Evolutionary conservation across 2,329 filamentous ascomycete species (phyloP), one percentile per base, ranked within the genome.

Genomic region (Pyrenochaeta sp.): DNA sequence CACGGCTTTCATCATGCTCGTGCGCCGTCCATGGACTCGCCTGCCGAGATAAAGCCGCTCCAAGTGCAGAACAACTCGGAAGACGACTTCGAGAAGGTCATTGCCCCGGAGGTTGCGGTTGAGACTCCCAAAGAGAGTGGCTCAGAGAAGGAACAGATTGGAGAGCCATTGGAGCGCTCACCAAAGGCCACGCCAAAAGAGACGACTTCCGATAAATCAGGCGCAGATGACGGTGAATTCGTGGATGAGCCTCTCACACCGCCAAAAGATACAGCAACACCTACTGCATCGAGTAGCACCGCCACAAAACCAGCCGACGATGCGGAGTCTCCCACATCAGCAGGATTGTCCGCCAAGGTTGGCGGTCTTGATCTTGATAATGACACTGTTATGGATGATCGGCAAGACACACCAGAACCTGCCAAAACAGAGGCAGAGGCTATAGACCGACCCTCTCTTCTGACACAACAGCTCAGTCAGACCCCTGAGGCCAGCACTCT

Each of bases 1-100:
- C 81, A 82, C 57, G 82, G 82, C 12, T 84, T 84, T 61, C 81
- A 83, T 59, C 82, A 83, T 62, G 81, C 82, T 6, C 74, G 79
- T 27, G 76, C 79, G 22, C 81, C 81, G 1, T 81, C 77, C 8
- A 76, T 78, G 52, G 80, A 81, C 58, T 86, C 86, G 3, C 82
- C 85, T 0, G 91, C 93, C 63, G 87, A 88, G 55, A 84, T 87
- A 50, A 90, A 91, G 52, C 85, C 84, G 46, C 82, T 93, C 1
- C 91, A 94, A 66, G 87, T 94, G 13, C 91, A 90, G 51, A 96
- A 95, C 69, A 88, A 87, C 15, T 90, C 90, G 12, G 92, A 97
- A 65, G 91, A 95, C 63, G 95, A 98, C 73, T 98, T 97, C 71
- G 95, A 99, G 75, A 93, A 97, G 77, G 93, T 98, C 9, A 82